A percentile compares a stretch with the other conserved stretches of the same genome.
phyloP scores from a whole-genome alignment of 176 grass and related monocot species.

The Bothriochloa decipiens region DNA sequence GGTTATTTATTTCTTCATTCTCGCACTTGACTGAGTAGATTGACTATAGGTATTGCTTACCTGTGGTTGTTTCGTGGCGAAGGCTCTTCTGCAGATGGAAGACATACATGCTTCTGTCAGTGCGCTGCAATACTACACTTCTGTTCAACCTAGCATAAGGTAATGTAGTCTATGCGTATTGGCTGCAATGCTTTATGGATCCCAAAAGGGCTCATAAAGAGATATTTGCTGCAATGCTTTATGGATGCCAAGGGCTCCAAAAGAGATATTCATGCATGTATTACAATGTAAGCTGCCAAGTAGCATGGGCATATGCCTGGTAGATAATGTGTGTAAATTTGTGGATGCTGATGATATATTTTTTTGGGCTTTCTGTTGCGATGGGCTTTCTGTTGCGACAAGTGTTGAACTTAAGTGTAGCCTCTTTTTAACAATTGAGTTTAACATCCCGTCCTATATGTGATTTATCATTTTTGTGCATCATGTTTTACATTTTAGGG shows the following conservation, averaged over 20 bases:
- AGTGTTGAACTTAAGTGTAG: neutral
- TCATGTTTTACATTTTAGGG: conserved; percentile 61
- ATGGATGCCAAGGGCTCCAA: neutral
- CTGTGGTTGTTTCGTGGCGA: neutral
- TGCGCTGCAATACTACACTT: conserved; percentile 86
- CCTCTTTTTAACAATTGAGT: neutral
- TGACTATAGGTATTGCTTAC: conserved; percentile 7
- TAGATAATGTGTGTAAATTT: neutral
- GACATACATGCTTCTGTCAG: conserved; percentile 71
- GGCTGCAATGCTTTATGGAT: conserved; percentile 19
- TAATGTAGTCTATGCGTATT: conserved; percentile 38
- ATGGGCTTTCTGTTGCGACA: neutral
- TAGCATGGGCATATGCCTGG: neutral
- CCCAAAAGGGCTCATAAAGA: neutral
- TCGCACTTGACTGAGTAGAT: neutral
- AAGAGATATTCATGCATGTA: neutral
- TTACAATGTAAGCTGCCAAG: conserved; percentile 11
- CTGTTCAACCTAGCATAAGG: conserved; percentile 89
- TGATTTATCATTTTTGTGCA: conserved; percentile 26
- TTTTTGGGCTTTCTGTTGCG: neutral
- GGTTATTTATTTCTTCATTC: conserved; percentile 11
- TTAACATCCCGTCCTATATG: conserved; percentile 7
- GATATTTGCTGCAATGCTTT: neutral
- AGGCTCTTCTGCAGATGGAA: conserved; percentile 98
- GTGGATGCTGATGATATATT: neutral